Evolutionary conservation across 2,329 filamentous ascomycete species (phyloP).

Genomic region (Ceratocystis diversiconidia): DNA sequence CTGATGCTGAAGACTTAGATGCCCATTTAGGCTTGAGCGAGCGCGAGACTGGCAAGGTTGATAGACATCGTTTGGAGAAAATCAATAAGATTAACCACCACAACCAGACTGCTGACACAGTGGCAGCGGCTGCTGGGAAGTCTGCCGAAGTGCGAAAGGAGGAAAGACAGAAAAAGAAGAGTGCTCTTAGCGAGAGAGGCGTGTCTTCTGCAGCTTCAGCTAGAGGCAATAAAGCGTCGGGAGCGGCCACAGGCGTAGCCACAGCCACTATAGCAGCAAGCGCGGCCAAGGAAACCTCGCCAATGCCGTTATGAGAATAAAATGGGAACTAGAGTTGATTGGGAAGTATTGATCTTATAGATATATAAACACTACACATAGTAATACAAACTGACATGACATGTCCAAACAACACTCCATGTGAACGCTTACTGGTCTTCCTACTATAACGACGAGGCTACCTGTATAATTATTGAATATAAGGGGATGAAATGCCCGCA

Average conservation of each 20-base stretch:
- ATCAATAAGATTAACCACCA: conserved; percentile 15
- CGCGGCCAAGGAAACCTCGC: background rate
- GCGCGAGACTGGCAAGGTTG: conserved; percentile 15
- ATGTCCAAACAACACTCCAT: background rate
- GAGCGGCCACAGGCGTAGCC: conserved; percentile 16
- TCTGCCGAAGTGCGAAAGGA: conserved; percentile 29
- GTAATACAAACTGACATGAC: background rate
- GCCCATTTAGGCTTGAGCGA: conserved; percentile 33
- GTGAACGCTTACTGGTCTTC: conserved; percentile 3
- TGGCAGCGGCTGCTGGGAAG: conserved; percentile 36
- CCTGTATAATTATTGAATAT: conserved; percentile 9
- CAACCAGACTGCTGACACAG: conserved; percentile 25
- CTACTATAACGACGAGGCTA: background rate
- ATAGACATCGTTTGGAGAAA: conserved; percentile 16
- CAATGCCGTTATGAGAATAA: background rate
- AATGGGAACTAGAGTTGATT: background rate
- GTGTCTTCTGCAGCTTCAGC: conserved; percentile 16
- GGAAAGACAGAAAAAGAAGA: conserved; percentile 25
- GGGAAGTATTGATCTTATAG: background rate
- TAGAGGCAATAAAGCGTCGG: conserved; percentile 13
- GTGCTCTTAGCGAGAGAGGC: conserved; percentile 27
- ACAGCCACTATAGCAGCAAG: background rate
- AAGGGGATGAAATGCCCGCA: conserved; percentile 12
- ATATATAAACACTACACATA: background rate
- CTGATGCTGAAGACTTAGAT: conserved; percentile 53